Conservation (phyloP, 2,329 filamentous ascomycete species). For the Kalaharituber pfeilii region DNA sequence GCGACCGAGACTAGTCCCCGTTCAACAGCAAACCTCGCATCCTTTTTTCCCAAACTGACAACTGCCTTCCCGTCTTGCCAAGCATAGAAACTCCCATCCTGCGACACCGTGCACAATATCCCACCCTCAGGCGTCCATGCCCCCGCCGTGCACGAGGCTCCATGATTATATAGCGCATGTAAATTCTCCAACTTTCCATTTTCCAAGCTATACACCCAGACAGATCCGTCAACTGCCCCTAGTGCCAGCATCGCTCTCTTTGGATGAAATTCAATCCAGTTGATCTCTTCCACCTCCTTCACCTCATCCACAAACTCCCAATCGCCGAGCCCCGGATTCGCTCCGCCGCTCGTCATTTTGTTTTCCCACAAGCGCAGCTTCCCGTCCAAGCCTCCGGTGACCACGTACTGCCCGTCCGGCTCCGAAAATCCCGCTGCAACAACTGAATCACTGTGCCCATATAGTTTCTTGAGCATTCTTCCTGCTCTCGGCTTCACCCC, state of each 20-base stretch:
- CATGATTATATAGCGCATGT: conserved; percentile 85
- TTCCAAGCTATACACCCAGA: conserved; percentile 84
- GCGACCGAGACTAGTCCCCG: conserved; percentile 82
- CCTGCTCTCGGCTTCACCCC: conserved; percentile 41
- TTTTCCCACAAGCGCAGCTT: conserved; percentile 51
- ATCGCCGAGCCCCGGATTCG: conserved; percentile 31
- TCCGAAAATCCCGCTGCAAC: conserved; percentile 72
- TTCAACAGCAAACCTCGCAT: conserved; percentile 82
- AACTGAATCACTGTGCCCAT: conserved; percentile 85
- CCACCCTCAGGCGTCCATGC: conserved; percentile 78
- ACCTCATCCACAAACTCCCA: conserved; percentile 57
- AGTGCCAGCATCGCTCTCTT: conserved; percentile 61
- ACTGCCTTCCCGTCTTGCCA: conserved; percentile 61
- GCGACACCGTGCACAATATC: conserved; percentile 70
- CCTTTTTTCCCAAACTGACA: conserved; percentile 57
- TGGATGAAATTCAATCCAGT: conserved; percentile 58
- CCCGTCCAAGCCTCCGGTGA: conserved; percentile 80
- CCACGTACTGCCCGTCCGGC: conserved; percentile 63
- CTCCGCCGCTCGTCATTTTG: neutral
- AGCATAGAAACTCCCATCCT: conserved; percentile 76
- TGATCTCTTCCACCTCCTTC: conserved; percentile 86
- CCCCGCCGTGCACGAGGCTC: conserved; percentile 68
- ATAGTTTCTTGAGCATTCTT: conserved; percentile 48
- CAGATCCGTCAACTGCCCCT: conserved; percentile 75
- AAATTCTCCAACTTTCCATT: conserved; percentile 56